Conservation (phyloP, 345 rosid genomes). For the Nephelium lappaceum region DNA sequence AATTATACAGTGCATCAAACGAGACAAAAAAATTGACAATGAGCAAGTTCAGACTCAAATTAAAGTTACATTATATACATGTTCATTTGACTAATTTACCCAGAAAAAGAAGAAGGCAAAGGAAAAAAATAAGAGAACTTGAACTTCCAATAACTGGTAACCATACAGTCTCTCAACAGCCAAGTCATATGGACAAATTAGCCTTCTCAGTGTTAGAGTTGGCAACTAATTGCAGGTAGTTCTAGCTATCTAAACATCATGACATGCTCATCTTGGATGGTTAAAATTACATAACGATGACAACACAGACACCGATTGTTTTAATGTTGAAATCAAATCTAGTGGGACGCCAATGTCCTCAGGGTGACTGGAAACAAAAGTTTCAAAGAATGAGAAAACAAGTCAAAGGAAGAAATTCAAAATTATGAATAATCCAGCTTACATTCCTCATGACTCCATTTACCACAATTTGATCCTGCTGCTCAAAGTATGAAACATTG, state of each 20-base stretch:
- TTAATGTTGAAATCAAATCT: neutral
- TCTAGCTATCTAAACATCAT: neutral
- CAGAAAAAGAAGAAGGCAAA: neutral
- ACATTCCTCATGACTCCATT: conserved; percentile 47
- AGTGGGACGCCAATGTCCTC: neutral
- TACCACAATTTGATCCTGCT: conserved; percentile 39
- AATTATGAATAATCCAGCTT: conserved; percentile 34
- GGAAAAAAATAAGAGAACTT: neutral
- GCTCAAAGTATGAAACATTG: conserved; percentile 42
- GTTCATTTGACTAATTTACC: neutral
- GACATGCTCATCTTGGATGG: neutral
- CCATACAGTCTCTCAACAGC: neutral
- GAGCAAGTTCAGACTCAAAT: neutral
- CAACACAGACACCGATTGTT: neutral
- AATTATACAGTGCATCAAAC: neutral
- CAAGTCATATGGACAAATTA: neutral
- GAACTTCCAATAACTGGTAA: neutral
- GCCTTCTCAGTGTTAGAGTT: neutral
- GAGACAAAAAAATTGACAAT: neutral
- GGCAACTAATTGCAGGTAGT: neutral
- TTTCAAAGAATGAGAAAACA: conserved; percentile 2
- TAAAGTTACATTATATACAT: neutral
- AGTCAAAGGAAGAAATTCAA: neutral
- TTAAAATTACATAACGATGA: neutral
- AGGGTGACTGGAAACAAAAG: neutral